phyloP scores from a whole-genome alignment of 148 eudicot species.

The Salicornia ramosissima region DNA sequence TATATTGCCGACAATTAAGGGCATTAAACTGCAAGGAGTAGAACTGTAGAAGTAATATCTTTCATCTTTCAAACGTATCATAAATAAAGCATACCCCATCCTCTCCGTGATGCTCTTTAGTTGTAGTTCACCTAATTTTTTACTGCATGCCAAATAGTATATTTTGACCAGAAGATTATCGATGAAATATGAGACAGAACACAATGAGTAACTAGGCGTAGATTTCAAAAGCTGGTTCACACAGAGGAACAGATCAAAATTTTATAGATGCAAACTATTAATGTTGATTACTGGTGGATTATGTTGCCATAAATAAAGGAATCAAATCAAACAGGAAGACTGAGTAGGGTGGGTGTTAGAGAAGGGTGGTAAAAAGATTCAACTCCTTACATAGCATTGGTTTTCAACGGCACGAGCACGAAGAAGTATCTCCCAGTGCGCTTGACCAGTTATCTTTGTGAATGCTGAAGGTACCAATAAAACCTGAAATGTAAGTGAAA shows the following conservation, averaged over 20 bases:
- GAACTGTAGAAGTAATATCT: background rate
- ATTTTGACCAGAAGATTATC: constrained; percentile 66
- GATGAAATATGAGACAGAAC: constrained; percentile 19
- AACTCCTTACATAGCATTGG: constrained; percentile 28
- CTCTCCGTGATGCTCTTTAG: background rate
- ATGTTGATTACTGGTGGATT: background rate
- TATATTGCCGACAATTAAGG: background rate
- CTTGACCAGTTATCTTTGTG: constrained; percentile 76
- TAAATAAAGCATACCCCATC: too few species aligned
- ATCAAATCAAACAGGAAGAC: background rate
- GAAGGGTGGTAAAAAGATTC: background rate
- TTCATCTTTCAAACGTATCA: constrained; percentile 4
- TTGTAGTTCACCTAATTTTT: background rate
- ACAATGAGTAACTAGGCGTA: background rate
- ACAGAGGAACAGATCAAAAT: background rate
- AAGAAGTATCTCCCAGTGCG: constrained; percentile 25
- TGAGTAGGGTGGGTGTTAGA: background rate
- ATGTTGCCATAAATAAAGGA: background rate
- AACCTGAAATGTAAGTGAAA: constrained; percentile 36
- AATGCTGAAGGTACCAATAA: constrained; percentile 88
- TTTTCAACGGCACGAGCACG: constrained; percentile 29
- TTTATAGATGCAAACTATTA: background rate
- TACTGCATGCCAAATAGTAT: background rate
- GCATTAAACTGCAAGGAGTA: background rate
- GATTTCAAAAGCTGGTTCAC: background rate